Conservation (phyloP, 164 flowering plant species). For the Cinnamomum micranthum region DNA sequence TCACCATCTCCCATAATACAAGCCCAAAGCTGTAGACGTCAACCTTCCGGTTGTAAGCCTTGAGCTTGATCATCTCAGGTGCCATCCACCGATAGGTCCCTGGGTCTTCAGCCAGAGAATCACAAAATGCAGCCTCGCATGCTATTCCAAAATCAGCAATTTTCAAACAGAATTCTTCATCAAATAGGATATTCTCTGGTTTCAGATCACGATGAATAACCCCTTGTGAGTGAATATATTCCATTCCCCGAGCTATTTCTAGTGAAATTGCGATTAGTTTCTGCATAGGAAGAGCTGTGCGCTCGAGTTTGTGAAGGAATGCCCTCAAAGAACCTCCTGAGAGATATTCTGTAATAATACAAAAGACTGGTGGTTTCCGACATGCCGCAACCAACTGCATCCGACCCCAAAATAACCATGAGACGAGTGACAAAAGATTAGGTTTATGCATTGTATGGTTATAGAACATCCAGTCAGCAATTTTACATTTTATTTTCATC, state of each 20-base stretch:
- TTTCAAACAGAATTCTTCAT: constrained; percentile 58
- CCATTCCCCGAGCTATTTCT: constrained; percentile 90
- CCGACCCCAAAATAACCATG: constrained; percentile 5
- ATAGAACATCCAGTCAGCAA: neutral
- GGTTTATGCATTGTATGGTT: neutral
- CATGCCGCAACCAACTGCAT: constrained; percentile 82
- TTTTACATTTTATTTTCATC: neutral
- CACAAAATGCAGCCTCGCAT: constrained; percentile 73
- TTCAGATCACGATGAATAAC: constrained; percentile 84
- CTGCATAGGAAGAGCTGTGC: constrained; percentile 46
- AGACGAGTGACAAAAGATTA: neutral
- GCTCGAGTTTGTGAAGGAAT: constrained; percentile 68
- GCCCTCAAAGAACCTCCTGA: constrained; percentile 87
- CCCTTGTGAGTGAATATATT: constrained; percentile 83
- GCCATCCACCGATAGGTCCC: constrained; percentile 99
- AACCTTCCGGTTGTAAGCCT: constrained; percentile 66
- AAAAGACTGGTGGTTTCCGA: constrained; percentile 70
- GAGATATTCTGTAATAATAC: constrained; percentile 72
- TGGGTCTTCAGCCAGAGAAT: constrained; percentile 70
- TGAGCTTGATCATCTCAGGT: constrained; percentile 88
- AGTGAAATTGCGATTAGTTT: constrained; percentile 57
- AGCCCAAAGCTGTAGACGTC: constrained; percentile 95
- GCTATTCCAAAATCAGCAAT: constrained; percentile 95
- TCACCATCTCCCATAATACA: constrained; percentile 82
- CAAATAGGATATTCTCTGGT: constrained; percentile 81